Evolutionary conservation across 1,284 basidiomycete species (phyloP).

Genomic region (Vanrija pseudolonga): DNA sequence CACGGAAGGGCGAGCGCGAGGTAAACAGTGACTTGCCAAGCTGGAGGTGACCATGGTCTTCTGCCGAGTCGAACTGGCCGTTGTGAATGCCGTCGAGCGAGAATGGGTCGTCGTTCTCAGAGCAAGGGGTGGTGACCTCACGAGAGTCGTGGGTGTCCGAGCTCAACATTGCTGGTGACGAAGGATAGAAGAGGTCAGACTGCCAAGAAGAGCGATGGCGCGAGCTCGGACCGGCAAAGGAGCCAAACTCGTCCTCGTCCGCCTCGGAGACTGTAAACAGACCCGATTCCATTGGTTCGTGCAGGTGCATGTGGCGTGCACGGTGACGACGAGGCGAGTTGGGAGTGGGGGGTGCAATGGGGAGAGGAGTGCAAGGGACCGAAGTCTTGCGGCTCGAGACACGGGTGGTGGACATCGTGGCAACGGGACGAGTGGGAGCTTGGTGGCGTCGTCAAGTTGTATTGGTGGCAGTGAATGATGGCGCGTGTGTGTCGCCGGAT

Average conservation of each 20-base stretch:
- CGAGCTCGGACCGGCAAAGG: no score
- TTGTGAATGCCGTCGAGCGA: slow-evolving; percentile 1
- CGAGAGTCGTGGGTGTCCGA: neutral
- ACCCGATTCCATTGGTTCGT: slow-evolving; percentile 26
- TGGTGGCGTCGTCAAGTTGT: no score
- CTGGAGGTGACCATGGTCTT: no score
- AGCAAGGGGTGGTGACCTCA: slow-evolving; percentile 1
- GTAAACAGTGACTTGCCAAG: no score
- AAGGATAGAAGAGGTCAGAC: neutral
- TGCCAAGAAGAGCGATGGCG: no score
- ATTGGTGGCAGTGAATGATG: no score
- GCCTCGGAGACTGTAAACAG: slow-evolving; percentile 36
- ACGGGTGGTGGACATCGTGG: neutral
- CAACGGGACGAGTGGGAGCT: no score
- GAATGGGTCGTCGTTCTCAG: slow-evolving; percentile 9
- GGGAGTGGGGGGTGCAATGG: neutral
- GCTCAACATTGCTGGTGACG: neutral
- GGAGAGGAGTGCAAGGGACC: neutral
- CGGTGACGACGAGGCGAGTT: slow-evolving; percentile 21
- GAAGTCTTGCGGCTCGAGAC: neutral
- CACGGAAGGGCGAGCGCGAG: neutral
- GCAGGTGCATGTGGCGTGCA: slow-evolving; percentile 27
- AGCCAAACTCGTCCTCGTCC: slow-evolving; percentile 11
- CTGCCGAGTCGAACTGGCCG: neutral
- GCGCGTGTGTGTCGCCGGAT: no score